Percentiles rank a stretch among this genome's conserved stretches.
Conservation (phyloP, 345 rosid species). For the Gossypium anomalum region DNA sequence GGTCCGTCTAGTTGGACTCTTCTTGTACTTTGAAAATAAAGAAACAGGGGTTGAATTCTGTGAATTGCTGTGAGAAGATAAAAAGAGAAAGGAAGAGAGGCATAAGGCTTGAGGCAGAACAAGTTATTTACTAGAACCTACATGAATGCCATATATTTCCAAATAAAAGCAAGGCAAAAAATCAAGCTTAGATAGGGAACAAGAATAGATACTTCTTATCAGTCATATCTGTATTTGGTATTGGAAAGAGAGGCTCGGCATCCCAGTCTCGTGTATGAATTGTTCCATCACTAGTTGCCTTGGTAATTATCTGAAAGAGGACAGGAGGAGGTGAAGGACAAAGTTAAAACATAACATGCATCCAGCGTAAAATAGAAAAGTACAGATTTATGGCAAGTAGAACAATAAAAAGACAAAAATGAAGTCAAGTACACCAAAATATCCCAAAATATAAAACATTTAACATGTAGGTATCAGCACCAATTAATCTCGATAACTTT, state of each 20-base stretch:
- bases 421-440: neutral
- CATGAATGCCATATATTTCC: neutral
- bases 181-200: neutral
- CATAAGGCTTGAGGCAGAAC: neutral
- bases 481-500: neutral
- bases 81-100: neutral
- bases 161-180: slow-evolving; percentile 2
- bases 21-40: slow-evolving; percentile 1
- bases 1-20: slow-evolving; percentile 12
- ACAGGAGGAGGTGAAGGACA: slow-evolving; percentile 5
- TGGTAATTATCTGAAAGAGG: slow-evolving; percentile 10
- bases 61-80: slow-evolving; percentile 3
- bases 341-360: neutral
- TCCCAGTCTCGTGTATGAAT: slow-evolving; percentile 17
- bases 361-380: neutral
- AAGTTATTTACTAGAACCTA: neutral
- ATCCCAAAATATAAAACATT: slow-evolving; percentile 10
- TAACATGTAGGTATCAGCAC: neutral
- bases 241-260: slow-evolving; percentile 13
- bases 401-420: neutral
- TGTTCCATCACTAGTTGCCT: slow-evolving; percentile 17
- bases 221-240: slow-evolving; percentile 9
- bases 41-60: slow-evolving; percentile 11
- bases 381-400: neutral
- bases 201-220: slow-evolving; percentile 5